These are phyloP conservation scores for Schizothecium vesticola DNA, from an alignment of 495 filamentous ascomycete genomes.

Conservation along the genomic window DNA sequence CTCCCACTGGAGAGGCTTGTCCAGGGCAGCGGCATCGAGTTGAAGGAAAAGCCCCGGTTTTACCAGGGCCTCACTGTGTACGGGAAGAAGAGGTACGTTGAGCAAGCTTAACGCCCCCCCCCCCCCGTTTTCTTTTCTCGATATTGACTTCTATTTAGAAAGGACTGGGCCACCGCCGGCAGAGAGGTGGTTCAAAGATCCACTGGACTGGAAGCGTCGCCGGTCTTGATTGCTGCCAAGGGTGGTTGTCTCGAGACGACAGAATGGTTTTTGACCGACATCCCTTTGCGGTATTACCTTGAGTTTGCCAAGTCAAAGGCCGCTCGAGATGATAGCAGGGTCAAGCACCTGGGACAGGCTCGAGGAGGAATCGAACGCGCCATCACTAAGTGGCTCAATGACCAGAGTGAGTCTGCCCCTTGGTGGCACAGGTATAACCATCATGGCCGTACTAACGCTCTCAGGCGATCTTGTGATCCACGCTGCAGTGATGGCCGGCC, in stretches of 20 bases:
- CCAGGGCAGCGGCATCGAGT: slow-evolving; percentile 51
- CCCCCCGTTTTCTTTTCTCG: not conserved
- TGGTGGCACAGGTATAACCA: too few species aligned
- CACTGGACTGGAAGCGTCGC: slow-evolving; percentile 36
- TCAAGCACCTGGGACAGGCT: slow-evolving; percentile 50
- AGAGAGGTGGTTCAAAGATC: slow-evolving; percentile 30
- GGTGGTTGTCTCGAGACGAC: slow-evolving; percentile 53
- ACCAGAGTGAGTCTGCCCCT: slow-evolving; percentile 39
- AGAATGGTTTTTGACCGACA: slow-evolving; percentile 66
- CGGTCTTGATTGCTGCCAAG: slow-evolving; percentile 54
- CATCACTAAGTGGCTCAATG: slow-evolving; percentile 55
- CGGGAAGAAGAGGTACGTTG: slow-evolving; percentile 61
- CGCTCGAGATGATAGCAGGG: slow-evolving; percentile 45
- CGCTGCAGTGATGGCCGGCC: slow-evolving; percentile 50
- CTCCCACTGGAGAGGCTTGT: slow-evolving; percentile 60
- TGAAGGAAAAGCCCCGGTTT: slow-evolving; percentile 55
- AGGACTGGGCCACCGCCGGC: slow-evolving; percentile 54
- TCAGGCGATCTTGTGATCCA: slow-evolving; percentile 60
- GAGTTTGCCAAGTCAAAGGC: slow-evolving; percentile 55
- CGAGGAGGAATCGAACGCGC: slow-evolving; percentile 54
- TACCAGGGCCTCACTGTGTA: slow-evolving; percentile 69
- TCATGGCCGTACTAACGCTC: slow-evolving; percentile 22
- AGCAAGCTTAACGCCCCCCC: too few species aligned
- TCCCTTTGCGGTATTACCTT: slow-evolving; percentile 54
- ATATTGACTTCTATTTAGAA: slow-evolving; percentile 16